Evolutionary conservation across 2,329 filamentous ascomycete species (phyloP).

Genomic region (Teratosphaeria destructans): DNA sequence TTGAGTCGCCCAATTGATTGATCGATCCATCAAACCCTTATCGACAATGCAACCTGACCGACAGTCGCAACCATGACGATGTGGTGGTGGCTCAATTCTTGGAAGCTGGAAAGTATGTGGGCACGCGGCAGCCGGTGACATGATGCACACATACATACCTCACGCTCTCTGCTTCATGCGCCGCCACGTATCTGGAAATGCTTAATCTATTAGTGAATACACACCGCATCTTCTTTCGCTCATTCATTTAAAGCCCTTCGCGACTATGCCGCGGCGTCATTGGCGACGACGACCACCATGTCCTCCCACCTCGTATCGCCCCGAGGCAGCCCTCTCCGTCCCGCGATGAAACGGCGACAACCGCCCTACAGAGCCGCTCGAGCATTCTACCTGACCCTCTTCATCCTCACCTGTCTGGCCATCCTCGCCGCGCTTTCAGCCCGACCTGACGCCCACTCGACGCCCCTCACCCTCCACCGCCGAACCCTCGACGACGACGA

Average conservation of each 20-base stretch:
- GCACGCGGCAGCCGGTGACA: too few species aligned
- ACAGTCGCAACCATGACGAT: neutral
- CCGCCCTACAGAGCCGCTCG: conserved; percentile 30
- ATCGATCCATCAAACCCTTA: too few species aligned
- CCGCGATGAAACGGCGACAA: neutral
- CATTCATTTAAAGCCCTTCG: neutral
- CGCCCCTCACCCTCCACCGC: conserved; percentile 37
- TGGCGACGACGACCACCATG: conserved; percentile 1
- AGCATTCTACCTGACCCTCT: conserved; percentile 37
- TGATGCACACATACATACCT: neutral
- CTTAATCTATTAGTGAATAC: neutral
- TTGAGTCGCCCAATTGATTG: too few species aligned
- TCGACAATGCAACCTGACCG: too few species aligned
- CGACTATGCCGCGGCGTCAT: conserved; percentile 1
- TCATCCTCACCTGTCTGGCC: conserved; percentile 21
- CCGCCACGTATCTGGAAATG: neutral
- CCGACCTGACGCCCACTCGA: conserved; percentile 28
- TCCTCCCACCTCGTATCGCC: neutral
- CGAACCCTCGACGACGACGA: conserved; percentile 21
- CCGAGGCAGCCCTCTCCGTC: neutral
- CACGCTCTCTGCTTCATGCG: neutral
- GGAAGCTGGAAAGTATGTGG: neutral
- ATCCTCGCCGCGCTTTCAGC: conserved; percentile 12
- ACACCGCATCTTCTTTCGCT: too few species aligned
- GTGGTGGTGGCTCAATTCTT: neutral